phyloP scores from a whole-genome alignment of 805 yeast species.

The Naumovozyma dairenensis region DNA sequence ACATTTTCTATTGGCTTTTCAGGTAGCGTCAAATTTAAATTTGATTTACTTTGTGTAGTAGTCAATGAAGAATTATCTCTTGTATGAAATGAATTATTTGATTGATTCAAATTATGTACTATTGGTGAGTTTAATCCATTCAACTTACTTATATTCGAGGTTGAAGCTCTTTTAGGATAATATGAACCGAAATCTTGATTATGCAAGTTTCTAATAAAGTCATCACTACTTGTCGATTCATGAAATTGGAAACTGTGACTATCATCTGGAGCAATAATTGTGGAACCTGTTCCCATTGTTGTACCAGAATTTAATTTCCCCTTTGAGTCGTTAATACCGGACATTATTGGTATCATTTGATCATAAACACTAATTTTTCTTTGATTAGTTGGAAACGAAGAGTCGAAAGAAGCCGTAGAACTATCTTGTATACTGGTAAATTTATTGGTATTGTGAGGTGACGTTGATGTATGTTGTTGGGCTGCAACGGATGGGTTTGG shows the following conservation, averaged over 20 bases:
- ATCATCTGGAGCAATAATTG: no score
- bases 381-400: neutral
- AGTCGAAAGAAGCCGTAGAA: neutral
- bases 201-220: conserved; percentile 16
- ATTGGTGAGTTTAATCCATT: conserved; percentile 1
- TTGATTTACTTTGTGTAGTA: conserved; percentile 13
- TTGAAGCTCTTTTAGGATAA: conserved; percentile 20
- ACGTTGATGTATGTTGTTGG: neutral
- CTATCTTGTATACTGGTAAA: neutral
- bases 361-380: conserved; percentile 7
- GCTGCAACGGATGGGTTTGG: neutral
- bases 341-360: conserved; percentile 7
- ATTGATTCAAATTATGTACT: neutral
- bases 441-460: neutral
- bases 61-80: conserved; percentile 21
- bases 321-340: no score
- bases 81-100: conserved; percentile 16
- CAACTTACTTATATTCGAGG: neutral
- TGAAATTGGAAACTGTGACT: no score
- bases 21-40: no score
- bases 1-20: conserved; percentile 15
- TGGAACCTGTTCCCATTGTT: no score
- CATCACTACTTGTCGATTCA: conserved; percentile 12
- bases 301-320: no score
- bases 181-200: conserved; percentile 24